A percentile compares a stretch with the other conserved stretches of the same genome.
phyloP scores from a whole-genome alignment of 2,329 filamentous ascomycete species.

The Epicoccum nigrum region DNA sequence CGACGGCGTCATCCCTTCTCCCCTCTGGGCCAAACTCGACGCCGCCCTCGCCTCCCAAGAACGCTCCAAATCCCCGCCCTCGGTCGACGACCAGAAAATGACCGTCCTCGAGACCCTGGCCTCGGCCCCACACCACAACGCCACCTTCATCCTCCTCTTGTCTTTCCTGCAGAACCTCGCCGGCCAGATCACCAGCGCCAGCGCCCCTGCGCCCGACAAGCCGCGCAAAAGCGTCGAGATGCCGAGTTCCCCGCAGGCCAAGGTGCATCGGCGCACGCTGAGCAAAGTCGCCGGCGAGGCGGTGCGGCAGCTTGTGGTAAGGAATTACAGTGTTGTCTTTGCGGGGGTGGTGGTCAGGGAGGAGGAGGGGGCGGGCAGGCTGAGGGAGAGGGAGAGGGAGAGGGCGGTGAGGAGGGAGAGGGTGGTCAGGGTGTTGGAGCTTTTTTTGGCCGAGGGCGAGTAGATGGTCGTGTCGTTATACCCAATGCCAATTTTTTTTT shows the following conservation, averaged over 20 bases:
- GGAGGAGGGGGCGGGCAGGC: constrained; percentile 34
- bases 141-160: constrained; percentile 86
- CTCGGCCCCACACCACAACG: constrained; percentile 75
- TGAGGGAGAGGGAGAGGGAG: constrained; percentile 66
- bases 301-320: constrained; percentile 66
- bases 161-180: constrained; percentile 71
- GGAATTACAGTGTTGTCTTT: constrained; percentile 69
- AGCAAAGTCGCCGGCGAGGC: constrained; percentile 57
- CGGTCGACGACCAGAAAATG: constrained; percentile 65
- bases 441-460: constrained; percentile 62
- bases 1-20: constrained; percentile 76
- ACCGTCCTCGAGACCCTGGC: constrained; percentile 75
- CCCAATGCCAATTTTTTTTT: too few relatives aligned
- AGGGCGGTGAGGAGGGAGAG: constrained; percentile 66
- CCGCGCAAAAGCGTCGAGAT: constrained; percentile 37
- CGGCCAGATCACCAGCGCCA: constrained; percentile 56
- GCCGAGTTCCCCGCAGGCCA: constrained; percentile 43
- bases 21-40: constrained; percentile 65
- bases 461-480: constrained; percentile 1
- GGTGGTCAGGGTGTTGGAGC: constrained; percentile 70
- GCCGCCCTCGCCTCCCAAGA: constrained; percentile 39
- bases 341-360: constrained; percentile 66
- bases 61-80: constrained; percentile 49
- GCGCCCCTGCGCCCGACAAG: constrained; percentile 27
- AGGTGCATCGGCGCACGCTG: constrained; percentile 45